Percentiles rank a stretch among this genome's conserved stretches.
phyloP scores from a whole-genome alignment of 2,329 filamentous ascomycete species.

The Tolypocladium pustulatum region DNA sequence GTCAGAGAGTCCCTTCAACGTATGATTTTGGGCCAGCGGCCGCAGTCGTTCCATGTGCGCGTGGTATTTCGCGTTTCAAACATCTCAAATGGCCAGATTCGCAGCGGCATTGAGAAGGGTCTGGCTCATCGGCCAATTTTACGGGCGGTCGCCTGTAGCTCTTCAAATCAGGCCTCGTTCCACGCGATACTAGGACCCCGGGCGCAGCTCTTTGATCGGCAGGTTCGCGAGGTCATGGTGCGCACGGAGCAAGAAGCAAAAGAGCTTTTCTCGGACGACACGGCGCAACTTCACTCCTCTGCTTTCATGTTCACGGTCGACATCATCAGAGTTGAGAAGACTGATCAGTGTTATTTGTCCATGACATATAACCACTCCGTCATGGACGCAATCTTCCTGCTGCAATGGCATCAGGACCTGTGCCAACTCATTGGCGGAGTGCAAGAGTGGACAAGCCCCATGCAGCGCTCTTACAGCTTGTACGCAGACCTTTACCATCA shows the following conservation, averaged over 20 bases:
- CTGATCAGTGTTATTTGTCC: slow-evolving; percentile 10
- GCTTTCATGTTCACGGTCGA: slow-evolving; percentile 20
- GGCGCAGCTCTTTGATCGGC: slow-evolving; percentile 11
- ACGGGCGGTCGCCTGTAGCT: slow-evolving; percentile 15
- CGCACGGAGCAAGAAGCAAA: slow-evolving; percentile 11
- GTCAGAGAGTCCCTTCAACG: slow-evolving; percentile 18
- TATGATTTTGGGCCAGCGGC: slow-evolving; percentile 18
- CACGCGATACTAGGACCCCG: slow-evolving; percentile 16
- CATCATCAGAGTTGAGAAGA: slow-evolving; percentile 11
- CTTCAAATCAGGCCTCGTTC: slow-evolving; percentile 8
- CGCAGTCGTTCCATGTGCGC: slow-evolving; percentile 23
- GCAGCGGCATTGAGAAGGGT: slow-evolving; percentile 14
- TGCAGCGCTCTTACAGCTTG: slow-evolving; percentile 16
- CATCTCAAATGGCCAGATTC: slow-evolving; percentile 11
- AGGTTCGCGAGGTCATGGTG: slow-evolving; percentile 14
- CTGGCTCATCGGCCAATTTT: slow-evolving; percentile 17
- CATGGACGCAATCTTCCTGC: slow-evolving; percentile 22
- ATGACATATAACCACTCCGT: slow-evolving; percentile 24
- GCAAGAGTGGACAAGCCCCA: slow-evolving; percentile 6
- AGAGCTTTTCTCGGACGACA: slow-evolving; percentile 10
- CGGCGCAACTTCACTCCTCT: slow-evolving; percentile 6
- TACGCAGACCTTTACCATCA: slow-evolving; percentile 21
- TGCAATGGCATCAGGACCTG: slow-evolving; percentile 21
- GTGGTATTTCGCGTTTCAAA: slow-evolving; percentile 18
- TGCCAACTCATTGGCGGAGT: slow-evolving; percentile 16